A percentile compares a stretch with the other conserved stretches of the same genome.
Evolutionary conservation across 371 early-diverging fungal species (phyloP).

Genomic region (Syncephalastrum sp.): DNA sequence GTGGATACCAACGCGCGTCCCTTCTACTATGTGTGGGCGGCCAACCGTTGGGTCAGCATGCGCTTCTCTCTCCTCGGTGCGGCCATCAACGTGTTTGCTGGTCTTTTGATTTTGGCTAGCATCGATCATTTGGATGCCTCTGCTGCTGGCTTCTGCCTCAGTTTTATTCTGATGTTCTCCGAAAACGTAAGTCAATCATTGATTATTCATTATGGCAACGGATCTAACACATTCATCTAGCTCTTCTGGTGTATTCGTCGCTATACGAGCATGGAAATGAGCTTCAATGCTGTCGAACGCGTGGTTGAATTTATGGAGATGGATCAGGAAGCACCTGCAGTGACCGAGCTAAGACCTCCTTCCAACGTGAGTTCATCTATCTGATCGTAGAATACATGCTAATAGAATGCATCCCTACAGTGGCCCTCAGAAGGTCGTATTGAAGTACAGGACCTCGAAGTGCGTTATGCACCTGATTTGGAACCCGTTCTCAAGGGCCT

Average conservation of each 20-base stretch:
- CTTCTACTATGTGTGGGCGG: constrained; percentile 71
- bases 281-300: constrained; percentile 84
- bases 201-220: background rate
- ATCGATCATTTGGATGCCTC: constrained; percentile 58
- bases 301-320: constrained; percentile 76
- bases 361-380: constrained; percentile 33
- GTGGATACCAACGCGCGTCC: constrained; percentile 68
- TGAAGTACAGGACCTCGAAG: constrained; percentile 53
- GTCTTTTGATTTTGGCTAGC: constrained; percentile 44
- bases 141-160: constrained; percentile 75
- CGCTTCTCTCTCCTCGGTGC: constrained; percentile 71
- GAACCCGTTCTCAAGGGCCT: constrained; percentile 62
- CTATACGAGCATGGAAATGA: constrained; percentile 80
- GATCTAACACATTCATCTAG: constrained; percentile 13
- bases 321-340: constrained; percentile 73
- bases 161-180: constrained; percentile 71
- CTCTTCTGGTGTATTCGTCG: constrained; percentile 68
- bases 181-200: constrained; percentile 36
- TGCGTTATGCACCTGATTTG: constrained; percentile 62
- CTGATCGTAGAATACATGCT: background rate
- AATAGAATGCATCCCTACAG: constrained; percentile 11
- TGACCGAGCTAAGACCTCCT: constrained; percentile 53
- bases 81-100: constrained; percentile 58
- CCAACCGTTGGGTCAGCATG: constrained; percentile 82
- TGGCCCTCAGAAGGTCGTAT: constrained; percentile 70